Base-by-base conservation (phyloP, 1,284 basidiomycete genomes). In the Ceratobasidium sp. region DNA sequence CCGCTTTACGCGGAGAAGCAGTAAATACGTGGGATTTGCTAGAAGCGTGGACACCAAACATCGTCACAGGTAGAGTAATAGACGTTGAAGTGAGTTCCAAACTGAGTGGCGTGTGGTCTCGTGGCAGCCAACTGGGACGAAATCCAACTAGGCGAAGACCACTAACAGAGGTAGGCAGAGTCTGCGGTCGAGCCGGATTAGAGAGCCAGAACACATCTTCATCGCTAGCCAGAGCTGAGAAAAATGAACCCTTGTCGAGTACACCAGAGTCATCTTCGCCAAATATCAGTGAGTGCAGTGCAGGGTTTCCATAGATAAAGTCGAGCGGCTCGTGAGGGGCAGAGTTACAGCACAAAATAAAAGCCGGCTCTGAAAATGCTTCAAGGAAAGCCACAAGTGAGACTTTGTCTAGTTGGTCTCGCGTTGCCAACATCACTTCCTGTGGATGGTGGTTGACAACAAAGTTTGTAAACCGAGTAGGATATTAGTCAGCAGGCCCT, bases 281-380 rank as follows among this genome's bases (percentile, higher is more conserved):
- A 16, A 59, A 47, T 14, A 70, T 21, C 23, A 70, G 44, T 21
- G 23, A 16, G 21, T n/a, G n/a, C 23, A 70, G 50, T 7, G 67
- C 67, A 14, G 50, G 38, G 21, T 70, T 70, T 49, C 54, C 67
- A 44, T 59, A 70, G 9, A 50, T 47, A 49, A 70, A 50, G 13
- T 47, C 55, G 23, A 55, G 21, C 28, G 54, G 23, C 9, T 30
- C n/a, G 14, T 49, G 55, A 21, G 55, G 54, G 4, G 21, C 14
- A 9, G 67, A 26, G 23, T 26, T 59, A 16, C 30, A 58, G 26
- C 66, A 32, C 2, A 69, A 26, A 11, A 59, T 50, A 32, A 70
- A 70, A 9, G 67, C 67, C 30, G 67, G 67, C 43, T 59, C 67
- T 23, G 67, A 44, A 26, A 58, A 70, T 46, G 55, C 67, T 11